Conservation (phyloP, 2,329 filamentous ascomycete genomes). For the Bipolaris gigantea region DNA sequence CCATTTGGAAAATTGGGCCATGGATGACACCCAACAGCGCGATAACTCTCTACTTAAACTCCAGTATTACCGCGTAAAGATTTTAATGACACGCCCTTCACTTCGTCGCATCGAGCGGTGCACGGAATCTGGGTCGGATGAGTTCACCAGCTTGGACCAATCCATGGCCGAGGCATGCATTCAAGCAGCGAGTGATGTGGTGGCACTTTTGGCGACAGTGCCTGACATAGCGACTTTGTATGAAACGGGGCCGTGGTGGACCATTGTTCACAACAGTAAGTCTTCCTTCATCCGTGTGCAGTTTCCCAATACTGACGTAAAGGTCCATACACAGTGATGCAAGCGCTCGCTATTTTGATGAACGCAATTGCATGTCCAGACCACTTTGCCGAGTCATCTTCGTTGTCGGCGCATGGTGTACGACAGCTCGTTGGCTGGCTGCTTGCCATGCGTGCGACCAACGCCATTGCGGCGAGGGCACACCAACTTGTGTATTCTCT, state of each 20-base stretch:
- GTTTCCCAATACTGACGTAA: not conserved
- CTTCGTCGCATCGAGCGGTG: slow-evolving; percentile 38
- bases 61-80: slow-evolving; percentile 37
- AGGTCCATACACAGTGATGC: slow-evolving; percentile 27
- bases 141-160: slow-evolving; percentile 33
- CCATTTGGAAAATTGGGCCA: not conserved
- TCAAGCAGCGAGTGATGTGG: slow-evolving; percentile 33
- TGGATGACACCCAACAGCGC: slow-evolving; percentile 14
- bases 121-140: slow-evolving; percentile 28
- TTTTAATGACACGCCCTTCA: slow-evolving; percentile 41
- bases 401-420: not conserved
- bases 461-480: slow-evolving; percentile 28
- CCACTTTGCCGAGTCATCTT: slow-evolving; percentile 1
- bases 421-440: slow-evolving; percentile 31
- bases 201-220: slow-evolving; percentile 32
- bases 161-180: slow-evolving; percentile 37
- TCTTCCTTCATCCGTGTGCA: not conserved
- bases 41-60: slow-evolving; percentile 16
- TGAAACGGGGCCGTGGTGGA: slow-evolving; percentile 43
- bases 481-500: slow-evolving; percentile 16
- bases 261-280: slow-evolving; percentile 30
- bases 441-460: slow-evolving; percentile 25
- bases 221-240: slow-evolving; percentile 17
- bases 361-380: slow-evolving; percentile 34
- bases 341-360: slow-evolving; percentile 41